A percentile compares a stretch with the other conserved stretches of the same genome.
phyloP scores from a whole-genome alignment of 495 filamentous ascomycete genomes.

The Parathielavia hyrcaniae region DNA sequence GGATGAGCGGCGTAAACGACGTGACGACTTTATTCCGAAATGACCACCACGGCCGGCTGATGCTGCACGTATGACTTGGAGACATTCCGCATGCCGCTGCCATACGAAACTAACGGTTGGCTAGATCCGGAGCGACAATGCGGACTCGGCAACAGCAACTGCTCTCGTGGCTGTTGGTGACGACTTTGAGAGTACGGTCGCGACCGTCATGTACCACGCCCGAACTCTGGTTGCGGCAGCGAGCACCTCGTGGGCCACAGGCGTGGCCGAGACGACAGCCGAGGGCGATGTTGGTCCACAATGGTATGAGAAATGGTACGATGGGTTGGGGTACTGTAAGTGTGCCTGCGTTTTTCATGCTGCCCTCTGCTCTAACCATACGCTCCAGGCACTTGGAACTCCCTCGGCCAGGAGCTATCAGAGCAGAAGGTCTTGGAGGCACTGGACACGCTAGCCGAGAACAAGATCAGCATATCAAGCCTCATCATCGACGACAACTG shows the following conservation, averaged over 20 bases:
- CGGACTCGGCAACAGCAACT: slow-evolving; percentile 46
- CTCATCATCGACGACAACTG: slow-evolving; percentile 96
- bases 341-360: background rate
- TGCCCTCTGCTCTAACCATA: background rate
- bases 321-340: slow-evolving; percentile 65
- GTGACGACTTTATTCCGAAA: slow-evolving; percentile 65
- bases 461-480: slow-evolving; percentile 69
- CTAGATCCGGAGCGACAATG: slow-evolving; percentile 58
- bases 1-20: slow-evolving; percentile 69
- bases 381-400: slow-evolving; percentile 77
- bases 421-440: slow-evolving; percentile 74
- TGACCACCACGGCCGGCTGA: slow-evolving; percentile 57
- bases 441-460: slow-evolving; percentile 60
- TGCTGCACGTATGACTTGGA: slow-evolving; percentile 54
- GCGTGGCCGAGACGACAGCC: slow-evolving; percentile 15
- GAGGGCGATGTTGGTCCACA: slow-evolving; percentile 45
- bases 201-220: slow-evolving; percentile 80
- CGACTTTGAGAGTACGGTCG: slow-evolving; percentile 68
- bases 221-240: slow-evolving; percentile 53
- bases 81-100: background rate
- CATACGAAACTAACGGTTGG: background rate
- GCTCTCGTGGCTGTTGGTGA: slow-evolving; percentile 68
- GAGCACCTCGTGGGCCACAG: slow-evolving; percentile 26
- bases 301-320: slow-evolving; percentile 85
- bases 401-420: slow-evolving; percentile 71